Percentiles rank a stretch among this genome's conserved stretches.
These are phyloP conservation scores for Ophidiomyces ophidiicola DNA, from an alignment of 2,329 filamentous ascomycete genomes.

Conservation along the genomic window DNA sequence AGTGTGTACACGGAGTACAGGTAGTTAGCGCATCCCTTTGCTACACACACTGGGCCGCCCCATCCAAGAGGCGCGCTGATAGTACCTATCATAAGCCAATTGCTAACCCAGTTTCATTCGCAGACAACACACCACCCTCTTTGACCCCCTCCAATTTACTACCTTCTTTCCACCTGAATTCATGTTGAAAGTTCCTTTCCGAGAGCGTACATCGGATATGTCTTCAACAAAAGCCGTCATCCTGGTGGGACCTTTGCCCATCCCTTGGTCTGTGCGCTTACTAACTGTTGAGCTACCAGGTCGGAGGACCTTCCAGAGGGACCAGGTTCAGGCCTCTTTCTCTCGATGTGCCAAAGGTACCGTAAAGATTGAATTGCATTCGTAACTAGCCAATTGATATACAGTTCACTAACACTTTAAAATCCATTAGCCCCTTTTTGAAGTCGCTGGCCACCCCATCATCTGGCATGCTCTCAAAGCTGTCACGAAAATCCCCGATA, in stretches of 20 bases:
- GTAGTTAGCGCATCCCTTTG: too few relatives aligned
- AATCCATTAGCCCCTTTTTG: slow-evolving; percentile 68
- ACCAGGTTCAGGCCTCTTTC: slow-evolving; percentile 91
- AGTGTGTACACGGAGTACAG: too few relatives aligned
- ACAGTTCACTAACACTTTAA: not conserved
- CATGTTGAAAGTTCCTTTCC: slow-evolving; percentile 37
- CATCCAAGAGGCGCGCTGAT: too few relatives aligned
- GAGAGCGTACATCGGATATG: slow-evolving; percentile 29
- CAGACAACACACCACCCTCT: not conserved
- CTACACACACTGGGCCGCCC: too few relatives aligned
- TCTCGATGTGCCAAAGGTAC: slow-evolving; percentile 86
- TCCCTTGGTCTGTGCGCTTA: slow-evolving; percentile 13
- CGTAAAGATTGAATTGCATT: slow-evolving; percentile 18
- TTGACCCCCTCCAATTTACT: slow-evolving; percentile 6
- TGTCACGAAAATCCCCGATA: slow-evolving; percentile 76
- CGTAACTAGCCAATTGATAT: slow-evolving; percentile 15
- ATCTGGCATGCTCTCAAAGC: slow-evolving; percentile 95
- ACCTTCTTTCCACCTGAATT: slow-evolving; percentile 12
- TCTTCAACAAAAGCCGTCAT: slow-evolving; percentile 86
- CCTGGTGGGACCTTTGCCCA: slow-evolving; percentile 47
- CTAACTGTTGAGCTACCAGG: slow-evolving; percentile 43
- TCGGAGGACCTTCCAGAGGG: slow-evolving; percentile 87
- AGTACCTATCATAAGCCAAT: not conserved
- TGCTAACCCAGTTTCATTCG: slow-evolving; percentile 1
- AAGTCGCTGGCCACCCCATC: slow-evolving; percentile 95